phyloP scores from a whole-genome alignment of 1,139 yeast species.

The Taphrina populina region DNA sequence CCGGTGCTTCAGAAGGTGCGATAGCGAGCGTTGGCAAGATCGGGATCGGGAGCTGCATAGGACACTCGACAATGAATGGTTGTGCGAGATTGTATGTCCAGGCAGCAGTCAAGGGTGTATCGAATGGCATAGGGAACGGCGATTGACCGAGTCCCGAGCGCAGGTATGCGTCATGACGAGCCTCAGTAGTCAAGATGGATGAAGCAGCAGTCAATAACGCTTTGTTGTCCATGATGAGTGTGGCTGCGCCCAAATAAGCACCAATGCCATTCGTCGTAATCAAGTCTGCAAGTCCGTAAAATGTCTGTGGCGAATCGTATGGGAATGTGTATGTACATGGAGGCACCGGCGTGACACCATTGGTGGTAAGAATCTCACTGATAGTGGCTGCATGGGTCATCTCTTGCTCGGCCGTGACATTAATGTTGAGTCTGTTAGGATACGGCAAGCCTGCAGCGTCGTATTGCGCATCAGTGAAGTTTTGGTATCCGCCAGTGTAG shows the following conservation, averaged over 20 bases:
- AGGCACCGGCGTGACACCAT: conserved; percentile 35
- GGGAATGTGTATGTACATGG: conserved; percentile 37
- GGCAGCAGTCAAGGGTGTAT: conserved; percentile 20
- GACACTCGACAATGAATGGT: conserved; percentile 35
- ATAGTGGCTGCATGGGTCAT: conserved; percentile 18
- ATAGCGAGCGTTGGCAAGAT: conserved; percentile 36
- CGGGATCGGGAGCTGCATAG: conserved; percentile 35
- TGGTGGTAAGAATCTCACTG: background rate
- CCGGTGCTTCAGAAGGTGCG: conserved; percentile 19
- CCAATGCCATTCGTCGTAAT: conserved; percentile 34
- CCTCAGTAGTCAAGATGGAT: conserved; percentile 36
- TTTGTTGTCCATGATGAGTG: conserved; percentile 14
- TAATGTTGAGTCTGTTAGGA: conserved; percentile 35
- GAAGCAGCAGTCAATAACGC: conserved; percentile 33
- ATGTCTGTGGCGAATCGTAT: conserved; percentile 33
- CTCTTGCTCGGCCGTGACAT: conserved; percentile 33
- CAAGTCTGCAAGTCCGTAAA: conserved; percentile 35
- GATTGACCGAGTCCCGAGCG: conserved; percentile 29
- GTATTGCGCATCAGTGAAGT: conserved; percentile 34
- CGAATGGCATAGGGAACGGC: conserved; percentile 32
- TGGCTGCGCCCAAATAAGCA: conserved; percentile 36
- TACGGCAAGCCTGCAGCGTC: conserved; percentile 35
- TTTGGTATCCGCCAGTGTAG: conserved; percentile 35
- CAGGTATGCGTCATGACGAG: conserved; percentile 36
- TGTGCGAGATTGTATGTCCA: conserved; percentile 29